Evolutionary conservation across 371 early-diverging fungal species (phyloP).

Genomic region (Syncephalastrum contaminatum): DNA sequence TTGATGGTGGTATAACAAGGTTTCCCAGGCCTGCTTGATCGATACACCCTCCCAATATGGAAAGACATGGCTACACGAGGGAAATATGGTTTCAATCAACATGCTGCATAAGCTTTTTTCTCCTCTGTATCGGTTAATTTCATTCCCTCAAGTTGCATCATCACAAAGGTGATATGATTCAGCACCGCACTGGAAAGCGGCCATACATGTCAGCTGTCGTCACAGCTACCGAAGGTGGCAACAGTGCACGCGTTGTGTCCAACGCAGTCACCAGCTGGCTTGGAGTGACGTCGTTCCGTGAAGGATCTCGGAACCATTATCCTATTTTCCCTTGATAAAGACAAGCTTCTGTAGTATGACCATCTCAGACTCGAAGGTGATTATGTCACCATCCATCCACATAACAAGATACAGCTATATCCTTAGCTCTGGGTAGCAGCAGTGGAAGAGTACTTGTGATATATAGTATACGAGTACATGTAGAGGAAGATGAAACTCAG

Average conservation of each 20-base stretch:
- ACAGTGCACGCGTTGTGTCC: too few relatives aligned
- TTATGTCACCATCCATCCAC: conserved; percentile 52
- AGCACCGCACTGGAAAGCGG: conserved; percentile 45
- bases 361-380: conserved; percentile 44
- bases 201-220: conserved; percentile 61
- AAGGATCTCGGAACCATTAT: conserved; percentile 60
- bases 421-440: conserved; percentile 52
- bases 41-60: conserved; percentile 66
- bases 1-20: conserved; percentile 46
- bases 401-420: conserved; percentile 59
- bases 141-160: conserved; percentile 34
- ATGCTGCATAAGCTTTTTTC: neutral
- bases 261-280: conserved; percentile 17
- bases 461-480: neutral
- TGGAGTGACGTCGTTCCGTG: conserved; percentile 48
- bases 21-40: conserved; percentile 44
- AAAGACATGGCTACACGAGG: conserved; percentile 49
- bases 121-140: neutral
- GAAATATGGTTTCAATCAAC: neutral
- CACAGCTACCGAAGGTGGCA: conserved; percentile 18
- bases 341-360: conserved; percentile 40
- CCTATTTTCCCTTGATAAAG: conserved; percentile 14
- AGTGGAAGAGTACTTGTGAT: conserved; percentile 31
- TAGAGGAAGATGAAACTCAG: neutral
- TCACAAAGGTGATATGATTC: conserved; percentile 54